These are phyloP conservation scores for Diutina siamensis DNA, from an alignment of 1,139 yeast species.

Conservation along the genomic window DNA sequence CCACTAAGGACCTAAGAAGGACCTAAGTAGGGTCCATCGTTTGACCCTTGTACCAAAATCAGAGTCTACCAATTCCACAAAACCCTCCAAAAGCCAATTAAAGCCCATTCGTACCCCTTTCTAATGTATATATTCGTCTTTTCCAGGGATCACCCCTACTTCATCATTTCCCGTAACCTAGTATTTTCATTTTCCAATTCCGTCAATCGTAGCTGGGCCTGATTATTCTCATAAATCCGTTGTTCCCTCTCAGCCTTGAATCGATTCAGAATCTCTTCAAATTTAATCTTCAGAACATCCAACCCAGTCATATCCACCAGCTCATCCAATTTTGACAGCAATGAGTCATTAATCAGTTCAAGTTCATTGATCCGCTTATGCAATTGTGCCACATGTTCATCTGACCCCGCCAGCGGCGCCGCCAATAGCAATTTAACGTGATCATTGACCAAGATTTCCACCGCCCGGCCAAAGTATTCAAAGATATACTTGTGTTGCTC, in stretches of 20 bases:
- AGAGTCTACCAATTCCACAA: no score
- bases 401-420: slow-evolving; percentile 9
- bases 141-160: no score
- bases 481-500: slow-evolving; percentile 44
- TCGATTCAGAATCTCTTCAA: slow-evolving; percentile 49
- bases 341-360: slow-evolving; percentile 16
- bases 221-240: slow-evolving; percentile 45
- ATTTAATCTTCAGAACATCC: slow-evolving; percentile 27
- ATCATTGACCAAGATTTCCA: slow-evolving; percentile 44
- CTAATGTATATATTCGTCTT: no score
- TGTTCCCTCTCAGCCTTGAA: slow-evolving; percentile 69
- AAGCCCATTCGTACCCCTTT: no score
- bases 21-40: no score
- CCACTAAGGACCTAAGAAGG: no score
- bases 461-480: slow-evolving; percentile 48
- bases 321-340: slow-evolving; percentile 9
- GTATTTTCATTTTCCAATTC: slow-evolving; percentile 48
- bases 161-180: slow-evolving; percentile 8
- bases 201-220: slow-evolving; percentile 38
- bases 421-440: slow-evolving; percentile 35
- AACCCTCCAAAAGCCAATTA: no score
- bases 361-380: slow-evolving; percentile 23
- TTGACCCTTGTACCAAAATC: no score
- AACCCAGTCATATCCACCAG: slow-evolving; percentile 15
- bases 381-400: slow-evolving; percentile 15